Evolutionary conservation across 75 land plant genomes (phyloP), one percentile per base, ranked within the genome.

Genomic region (Selaginella moellendorffii): DNA sequence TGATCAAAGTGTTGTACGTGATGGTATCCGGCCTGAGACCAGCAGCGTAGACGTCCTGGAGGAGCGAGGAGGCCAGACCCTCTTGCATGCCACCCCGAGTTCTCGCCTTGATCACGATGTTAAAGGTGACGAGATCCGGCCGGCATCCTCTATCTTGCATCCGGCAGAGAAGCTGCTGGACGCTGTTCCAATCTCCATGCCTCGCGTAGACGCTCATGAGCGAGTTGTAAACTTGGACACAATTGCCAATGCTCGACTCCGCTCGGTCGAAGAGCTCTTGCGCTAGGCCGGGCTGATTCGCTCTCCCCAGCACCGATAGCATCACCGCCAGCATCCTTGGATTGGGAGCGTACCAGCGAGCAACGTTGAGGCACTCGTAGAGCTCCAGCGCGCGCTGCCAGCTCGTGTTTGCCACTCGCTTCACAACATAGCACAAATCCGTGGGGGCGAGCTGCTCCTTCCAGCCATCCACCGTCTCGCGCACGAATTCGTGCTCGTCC

Each of bases 121-220:
- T 95, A 59, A 84, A 88, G 42, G 91, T 95, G 21, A 86, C 79
- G 17, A 89, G 72, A 61, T 95, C 99, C 0, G 85, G 85, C 31
- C 80, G 79, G 46, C 85, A 82, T 2, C 86, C 83, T 27, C 73
- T 60, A 1, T 60, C 54, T 23, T 74, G 71, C 91, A 95, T 89
- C n/a, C 61, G 25, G 63, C 70, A 64, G 18, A 95, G 77, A 78
- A 95, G 63, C 26, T 80, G 72, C 52, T 80, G 77, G 2, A 86
- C 86, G 66, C 71, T 79, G 19, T 46, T 23, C 61, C 82, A 84
- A 28, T 68, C 52, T 23, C 99, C 96, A 72, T 73, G 77, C 58
- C 85, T 74, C 1, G 96, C 90, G 69, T 86, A 80, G 5, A 86
- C 96, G 1, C 99, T 87, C 96, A 95, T 82, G 85, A 95, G 83